Evolutionary conservation across 306 rosid genomes (phyloP), one percentile per base, ranked within the genome.

Genomic region (Aeschynomene evenia): DNA sequence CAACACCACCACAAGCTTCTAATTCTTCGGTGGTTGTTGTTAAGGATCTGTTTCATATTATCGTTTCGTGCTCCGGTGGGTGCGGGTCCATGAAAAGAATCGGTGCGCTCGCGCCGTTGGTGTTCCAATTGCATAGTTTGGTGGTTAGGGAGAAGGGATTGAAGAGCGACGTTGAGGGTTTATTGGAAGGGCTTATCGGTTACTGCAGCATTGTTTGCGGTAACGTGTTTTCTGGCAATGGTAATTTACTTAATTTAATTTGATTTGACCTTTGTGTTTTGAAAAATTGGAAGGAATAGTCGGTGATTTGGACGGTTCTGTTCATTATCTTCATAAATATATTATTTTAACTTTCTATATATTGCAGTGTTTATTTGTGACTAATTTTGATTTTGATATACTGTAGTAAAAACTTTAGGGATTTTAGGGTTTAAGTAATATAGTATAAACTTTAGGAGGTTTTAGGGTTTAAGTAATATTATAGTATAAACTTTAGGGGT

Each of bases 131-230:
- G 55, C 46, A 74, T 24, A 63, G 77, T 23, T 52, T 80, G 70
- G 72, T 50, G 31, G 26, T 37, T 19, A 34, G 40, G 42, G 67
- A 50, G 59, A 51, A 53, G 9, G 42, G 26, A 3, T 56, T 36
- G 77, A 71, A 57, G 74, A 42, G 45, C 8, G 90, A 83, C 75
- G 63, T 67, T 26, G 77, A 72, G 83, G 75, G 55, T 23, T 58
- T 87, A 56, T 73, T 83, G 3, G 93, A 89, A 18, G 83, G 89
- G 1, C 29, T 89, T 18, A 63, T 83, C 1, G 59, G 93, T 36
- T 87, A 85, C 55, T 77, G 82, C 57, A 87, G 93, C 73, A 78
- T 89, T 65, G 80, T 72, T 21, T 89, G 92, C 61, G 66, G 75
- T 3, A 54, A 31, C 29, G 79, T 36, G 64, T 37, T 63, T 31